Evolutionary conservation across 495 filamentous ascomycete genomes (phyloP).

Genomic region (Amorphotheca resinae): DNA sequence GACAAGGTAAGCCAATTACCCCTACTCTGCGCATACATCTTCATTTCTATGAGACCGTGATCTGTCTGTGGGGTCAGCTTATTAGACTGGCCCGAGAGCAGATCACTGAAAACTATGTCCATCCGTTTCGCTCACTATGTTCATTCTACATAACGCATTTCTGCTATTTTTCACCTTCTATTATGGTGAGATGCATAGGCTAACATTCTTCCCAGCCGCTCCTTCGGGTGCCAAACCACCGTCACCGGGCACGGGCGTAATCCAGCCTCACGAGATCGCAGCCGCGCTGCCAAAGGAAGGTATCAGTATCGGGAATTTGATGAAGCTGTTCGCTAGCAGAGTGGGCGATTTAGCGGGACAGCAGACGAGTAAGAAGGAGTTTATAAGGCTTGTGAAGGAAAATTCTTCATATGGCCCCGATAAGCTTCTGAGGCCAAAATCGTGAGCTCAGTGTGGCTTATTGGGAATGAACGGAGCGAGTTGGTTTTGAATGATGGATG

Average conservation of each 20-base stretch:
- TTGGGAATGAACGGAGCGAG: too few species aligned
- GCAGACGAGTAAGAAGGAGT: conserved; percentile 27
- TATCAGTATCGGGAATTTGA: conserved; percentile 47
- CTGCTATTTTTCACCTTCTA: too few species aligned
- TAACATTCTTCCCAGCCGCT: neutral
- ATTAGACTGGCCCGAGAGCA: too few species aligned
- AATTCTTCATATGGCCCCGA: conserved; percentile 31
- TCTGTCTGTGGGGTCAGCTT: too few species aligned
- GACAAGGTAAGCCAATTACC: conserved; percentile 20
- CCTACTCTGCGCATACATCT: neutral
- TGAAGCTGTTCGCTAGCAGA: conserved; percentile 48
- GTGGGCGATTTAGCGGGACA: conserved; percentile 33
- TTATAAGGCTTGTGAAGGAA: conserved; percentile 43
- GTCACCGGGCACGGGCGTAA: conserved; percentile 25
- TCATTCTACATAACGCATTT: too few species aligned
- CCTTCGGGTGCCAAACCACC: neutral
- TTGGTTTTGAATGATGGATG: too few species aligned
- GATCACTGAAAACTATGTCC: too few species aligned
- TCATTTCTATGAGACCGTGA: too few species aligned
- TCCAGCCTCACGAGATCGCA: conserved; percentile 58
- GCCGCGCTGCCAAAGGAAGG: conserved; percentile 45
- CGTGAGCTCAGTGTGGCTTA: too few species aligned
- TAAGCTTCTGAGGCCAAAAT: conserved; percentile 29
- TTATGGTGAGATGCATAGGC: too few species aligned
- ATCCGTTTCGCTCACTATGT: too few species aligned